Percentiles rank a stretch among this genome's conserved stretches.
Conservation (phyloP, 306 rosid species). For the Alnus glutinosa region DNA sequence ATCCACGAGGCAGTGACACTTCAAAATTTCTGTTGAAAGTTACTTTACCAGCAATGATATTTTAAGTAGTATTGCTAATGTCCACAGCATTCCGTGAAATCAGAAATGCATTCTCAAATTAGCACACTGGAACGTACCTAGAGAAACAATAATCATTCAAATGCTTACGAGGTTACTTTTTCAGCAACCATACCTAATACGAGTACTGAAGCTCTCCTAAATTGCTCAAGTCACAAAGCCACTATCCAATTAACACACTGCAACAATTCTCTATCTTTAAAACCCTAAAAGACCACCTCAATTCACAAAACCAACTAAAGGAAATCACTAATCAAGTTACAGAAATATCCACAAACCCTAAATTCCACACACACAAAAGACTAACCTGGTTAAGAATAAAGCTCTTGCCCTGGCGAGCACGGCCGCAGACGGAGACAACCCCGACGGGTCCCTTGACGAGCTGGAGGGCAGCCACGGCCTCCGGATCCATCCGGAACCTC, state of each 20-base stretch:
- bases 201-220: not conserved
- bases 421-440: constrained; percentile 88
- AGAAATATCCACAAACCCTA: constrained; percentile 25
- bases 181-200: not conserved
- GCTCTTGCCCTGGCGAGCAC: constrained; percentile 98
- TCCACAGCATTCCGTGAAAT: not conserved
- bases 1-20: not conserved
- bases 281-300: not conserved
- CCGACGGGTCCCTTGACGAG: constrained; percentile 94
- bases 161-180: not conserved
- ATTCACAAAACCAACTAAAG: not conserved
- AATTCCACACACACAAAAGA: not conserved
- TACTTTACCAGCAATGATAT: not conserved
- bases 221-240: not conserved
- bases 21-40: not conserved
- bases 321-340: not conserved
- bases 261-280: not conserved
- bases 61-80: not conserved
- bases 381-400: constrained; percentile 80
- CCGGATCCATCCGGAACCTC: constrained; percentile 91
- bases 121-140: not conserved
- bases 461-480: constrained; percentile 85
- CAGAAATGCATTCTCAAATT: not conserved
- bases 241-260: not conserved
- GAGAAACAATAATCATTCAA: not conserved